Conservation (phyloP, 805 yeast species). For the Pichia kluyveri region DNA sequence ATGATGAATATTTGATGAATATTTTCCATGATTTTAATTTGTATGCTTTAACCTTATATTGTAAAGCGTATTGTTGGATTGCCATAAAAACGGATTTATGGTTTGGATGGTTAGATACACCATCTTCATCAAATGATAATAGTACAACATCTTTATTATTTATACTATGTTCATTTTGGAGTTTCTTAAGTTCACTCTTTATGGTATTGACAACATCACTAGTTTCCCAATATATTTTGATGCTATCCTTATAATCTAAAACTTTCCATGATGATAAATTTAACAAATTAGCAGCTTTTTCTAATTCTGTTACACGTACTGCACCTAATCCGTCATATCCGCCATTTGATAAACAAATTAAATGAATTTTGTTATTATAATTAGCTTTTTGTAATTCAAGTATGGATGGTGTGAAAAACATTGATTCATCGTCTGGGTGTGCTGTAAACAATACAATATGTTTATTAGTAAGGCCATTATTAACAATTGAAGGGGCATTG, state of each 20-base stretch:
- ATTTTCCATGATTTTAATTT: slow-evolving; percentile 26
- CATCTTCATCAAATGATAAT: slow-evolving; percentile 72
- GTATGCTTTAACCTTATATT: slow-evolving; percentile 13
- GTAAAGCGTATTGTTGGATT: slow-evolving; percentile 27
- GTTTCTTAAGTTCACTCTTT: slow-evolving; percentile 8
- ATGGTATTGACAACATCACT: slow-evolving; percentile 32
- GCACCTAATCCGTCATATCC: slow-evolving; percentile 67
- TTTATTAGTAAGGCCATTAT: slow-evolving; percentile 13
- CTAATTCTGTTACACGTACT: slow-evolving; percentile 52
- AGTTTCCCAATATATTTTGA: slow-evolving; percentile 56
- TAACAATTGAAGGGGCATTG: slow-evolving; percentile 15
- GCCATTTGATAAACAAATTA: slow-evolving; percentile 73
- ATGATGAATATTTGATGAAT: slow-evolving; percentile 40
- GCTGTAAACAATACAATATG: slow-evolving; percentile 48
- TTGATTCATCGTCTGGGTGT: slow-evolving; percentile 97
- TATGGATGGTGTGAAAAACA: slow-evolving; percentile 87
- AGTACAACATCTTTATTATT: slow-evolving; percentile 29
- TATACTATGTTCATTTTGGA: slow-evolving; percentile 8
- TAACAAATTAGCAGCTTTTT: slow-evolving; percentile 41
- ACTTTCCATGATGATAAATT: slow-evolving; percentile 40
- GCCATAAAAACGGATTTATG: slow-evolving; percentile 61
- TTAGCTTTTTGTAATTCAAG: slow-evolving; percentile 38
- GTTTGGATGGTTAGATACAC: slow-evolving; percentile 85
- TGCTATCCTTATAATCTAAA: slow-evolving; percentile 58
- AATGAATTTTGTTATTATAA: slow-evolving; percentile 40